Percentiles rank a stretch among this genome's conserved stretches.
These are phyloP conservation scores for Casuarina glauca DNA, from an alignment of 306 rosid genomes.

Conservation along the genomic window DNA sequence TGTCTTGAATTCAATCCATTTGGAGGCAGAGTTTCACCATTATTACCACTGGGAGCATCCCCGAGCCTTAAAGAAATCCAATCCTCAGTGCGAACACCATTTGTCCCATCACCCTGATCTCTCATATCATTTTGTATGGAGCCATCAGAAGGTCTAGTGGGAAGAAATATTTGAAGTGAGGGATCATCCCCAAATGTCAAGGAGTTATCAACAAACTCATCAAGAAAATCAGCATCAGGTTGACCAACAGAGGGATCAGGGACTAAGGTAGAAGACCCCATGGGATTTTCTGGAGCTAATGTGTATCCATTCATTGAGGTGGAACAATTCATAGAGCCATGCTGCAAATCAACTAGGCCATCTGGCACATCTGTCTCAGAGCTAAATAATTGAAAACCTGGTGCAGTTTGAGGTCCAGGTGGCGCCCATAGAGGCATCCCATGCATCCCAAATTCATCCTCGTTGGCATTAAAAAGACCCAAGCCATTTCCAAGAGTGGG, in stretches of 20 bases:
- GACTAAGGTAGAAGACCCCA: slow-evolving; percentile 56
- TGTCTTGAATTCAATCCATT: slow-evolving; percentile 58
- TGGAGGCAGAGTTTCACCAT: slow-evolving; percentile 48
- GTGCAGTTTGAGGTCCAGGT: slow-evolving; percentile 65
- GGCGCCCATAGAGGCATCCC: slow-evolving; percentile 66
- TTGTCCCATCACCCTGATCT: slow-evolving; percentile 69
- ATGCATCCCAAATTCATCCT: slow-evolving; percentile 64
- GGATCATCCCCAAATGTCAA: slow-evolving; percentile 89
- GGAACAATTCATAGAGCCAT: slow-evolving; percentile 64
- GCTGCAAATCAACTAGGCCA: slow-evolving; percentile 63
- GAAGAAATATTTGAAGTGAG: slow-evolving; percentile 95
- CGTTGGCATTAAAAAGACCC: slow-evolving; percentile 62
- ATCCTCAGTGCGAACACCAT: slow-evolving; percentile 79
- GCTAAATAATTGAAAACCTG: slow-evolving; percentile 80
- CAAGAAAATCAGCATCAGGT: slow-evolving; percentile 70
- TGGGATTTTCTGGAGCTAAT: slow-evolving; percentile 56
- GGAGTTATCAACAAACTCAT: slow-evolving; percentile 87
- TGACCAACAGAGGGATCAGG: slow-evolving; percentile 55
- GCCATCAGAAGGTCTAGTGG: slow-evolving; percentile 77
- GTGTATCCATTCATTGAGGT: slow-evolving; percentile 73
- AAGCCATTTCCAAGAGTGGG: slow-evolving; percentile 54
- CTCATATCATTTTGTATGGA: slow-evolving; percentile 68
- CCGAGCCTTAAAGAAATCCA: slow-evolving; percentile 98
- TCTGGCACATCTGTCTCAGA: slow-evolving; percentile 76
- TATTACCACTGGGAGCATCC: slow-evolving; percentile 60